Conservation (phyloP, 2,329 filamentous ascomycete species). For the Acephala macrosclerotiorum region DNA sequence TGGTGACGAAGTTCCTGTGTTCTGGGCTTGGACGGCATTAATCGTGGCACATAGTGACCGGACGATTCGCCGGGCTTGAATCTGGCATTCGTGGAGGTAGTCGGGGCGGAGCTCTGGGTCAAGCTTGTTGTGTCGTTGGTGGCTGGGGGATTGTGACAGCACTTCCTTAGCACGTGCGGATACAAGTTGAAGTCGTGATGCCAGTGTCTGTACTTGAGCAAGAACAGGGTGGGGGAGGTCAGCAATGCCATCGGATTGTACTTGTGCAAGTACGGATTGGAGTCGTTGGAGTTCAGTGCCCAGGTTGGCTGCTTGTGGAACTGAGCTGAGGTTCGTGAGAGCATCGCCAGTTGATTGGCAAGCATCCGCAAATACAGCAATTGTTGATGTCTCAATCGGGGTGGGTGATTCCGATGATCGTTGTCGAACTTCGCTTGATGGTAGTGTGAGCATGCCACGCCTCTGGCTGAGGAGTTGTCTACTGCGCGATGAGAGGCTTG, state of each 20-base stretch:
- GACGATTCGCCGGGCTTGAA: constrained; percentile 12
- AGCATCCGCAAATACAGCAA: constrained; percentile 3
- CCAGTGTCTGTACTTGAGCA: neutral
- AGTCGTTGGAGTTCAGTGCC: constrained; percentile 22
- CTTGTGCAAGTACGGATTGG: neutral
- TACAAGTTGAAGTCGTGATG: constrained; percentile 11
- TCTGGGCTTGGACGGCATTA: constrained; percentile 14
- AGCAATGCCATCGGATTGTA: constrained; percentile 3
- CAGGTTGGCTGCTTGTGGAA: constrained; percentile 6
- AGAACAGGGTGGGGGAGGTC: neutral
- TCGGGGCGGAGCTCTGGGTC: constrained; percentile 15
- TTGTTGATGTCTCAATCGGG: neutral
- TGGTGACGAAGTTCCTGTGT: constrained; percentile 3
- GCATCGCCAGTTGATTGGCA: constrained; percentile 3
- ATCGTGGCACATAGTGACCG: constrained; percentile 24
- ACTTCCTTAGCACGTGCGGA: constrained; percentile 6
- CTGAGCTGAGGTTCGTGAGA: constrained; percentile 8
- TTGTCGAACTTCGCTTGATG: neutral
- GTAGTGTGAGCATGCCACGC: neutral
- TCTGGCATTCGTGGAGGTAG: constrained; percentile 22
- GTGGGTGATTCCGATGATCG: neutral
- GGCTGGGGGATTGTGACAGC: neutral
- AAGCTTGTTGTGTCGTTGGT: constrained; percentile 14
- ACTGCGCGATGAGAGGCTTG: neutral
- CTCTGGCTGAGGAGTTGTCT: neutral